Percentiles rank a stretch among this genome's conserved stretches.
Evolutionary conservation across 2,329 filamentous ascomycete genomes (phyloP).

Genomic region (Teratosphaeriaceae sp.): DNA sequence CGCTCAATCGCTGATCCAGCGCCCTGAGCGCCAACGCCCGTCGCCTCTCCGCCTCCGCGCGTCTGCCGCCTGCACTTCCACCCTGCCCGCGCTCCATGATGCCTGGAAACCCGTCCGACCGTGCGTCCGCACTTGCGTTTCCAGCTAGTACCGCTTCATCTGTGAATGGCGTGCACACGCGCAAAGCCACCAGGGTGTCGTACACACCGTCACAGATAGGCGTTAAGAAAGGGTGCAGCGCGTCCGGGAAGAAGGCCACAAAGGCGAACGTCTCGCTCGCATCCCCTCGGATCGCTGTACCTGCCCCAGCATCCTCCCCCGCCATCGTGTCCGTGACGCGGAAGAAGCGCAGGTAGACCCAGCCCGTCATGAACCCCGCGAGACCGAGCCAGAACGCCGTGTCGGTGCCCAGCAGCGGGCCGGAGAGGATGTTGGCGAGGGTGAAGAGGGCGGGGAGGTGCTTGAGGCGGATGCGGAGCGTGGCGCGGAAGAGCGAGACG

Average conservation of each 20-base stretch:
- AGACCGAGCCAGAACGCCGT: slow-evolving; percentile 73
- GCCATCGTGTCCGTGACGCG: slow-evolving; percentile 55
- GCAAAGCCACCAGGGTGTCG: slow-evolving; percentile 64
- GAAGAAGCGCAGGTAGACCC: slow-evolving; percentile 95
- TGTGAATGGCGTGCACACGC: slow-evolving; percentile 79
- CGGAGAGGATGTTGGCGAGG: slow-evolving; percentile 62
- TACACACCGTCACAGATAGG: slow-evolving; percentile 70
- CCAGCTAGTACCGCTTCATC: slow-evolving; percentile 69
- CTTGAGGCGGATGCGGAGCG: slow-evolving; percentile 82
- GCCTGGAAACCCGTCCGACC: slow-evolving; percentile 55
- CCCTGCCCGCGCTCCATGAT: no score
- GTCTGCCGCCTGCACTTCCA: slow-evolving; percentile 47
- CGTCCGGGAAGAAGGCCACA: slow-evolving; percentile 87
- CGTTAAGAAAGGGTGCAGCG: slow-evolving; percentile 69
- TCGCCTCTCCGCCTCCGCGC: slow-evolving; percentile 86
- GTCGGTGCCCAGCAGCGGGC: slow-evolving; percentile 59
- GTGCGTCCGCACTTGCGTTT: slow-evolving; percentile 62
- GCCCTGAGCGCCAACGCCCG: slow-evolving; percentile 85
- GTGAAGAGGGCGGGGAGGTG: slow-evolving; percentile 71
- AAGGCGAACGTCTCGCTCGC: slow-evolving; percentile 96
- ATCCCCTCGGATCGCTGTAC: slow-evolving; percentile 66
- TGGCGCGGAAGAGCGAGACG: slow-evolving; percentile 82
- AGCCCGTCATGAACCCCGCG: slow-evolving; percentile 78
- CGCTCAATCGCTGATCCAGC: slow-evolving; percentile 82
- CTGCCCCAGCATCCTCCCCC: slow-evolving; percentile 43